Evolutionary conservation across 2,329 filamentous ascomycete species (phyloP).

Genomic region (Ustulina deusta): DNA sequence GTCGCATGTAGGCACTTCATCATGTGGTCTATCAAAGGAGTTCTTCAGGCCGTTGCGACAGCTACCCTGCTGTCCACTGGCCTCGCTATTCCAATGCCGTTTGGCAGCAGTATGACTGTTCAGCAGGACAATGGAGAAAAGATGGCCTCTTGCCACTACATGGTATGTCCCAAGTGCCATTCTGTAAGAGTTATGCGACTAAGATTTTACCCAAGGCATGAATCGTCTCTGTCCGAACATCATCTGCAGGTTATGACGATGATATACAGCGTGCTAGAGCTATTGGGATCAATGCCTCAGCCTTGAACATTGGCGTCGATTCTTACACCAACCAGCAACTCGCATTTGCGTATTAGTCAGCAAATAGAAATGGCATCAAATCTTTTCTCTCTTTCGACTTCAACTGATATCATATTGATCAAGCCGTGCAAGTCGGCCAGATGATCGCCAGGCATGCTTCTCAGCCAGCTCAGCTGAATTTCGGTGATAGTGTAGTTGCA

Average conservation of each 20-base stretch:
- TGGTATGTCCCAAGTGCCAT: constrained; percentile 10
- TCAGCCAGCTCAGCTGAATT: constrained; percentile 60
- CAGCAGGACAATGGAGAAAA: constrained; percentile 23
- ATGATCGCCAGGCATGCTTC: constrained; percentile 61
- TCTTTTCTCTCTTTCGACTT: constrained; percentile 70
- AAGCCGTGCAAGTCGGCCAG: constrained; percentile 56
- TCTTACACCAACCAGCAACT: constrained; percentile 60
- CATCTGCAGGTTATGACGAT: constrained; percentile 58
- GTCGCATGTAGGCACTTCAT: background rate
- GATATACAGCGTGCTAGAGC: constrained; percentile 61
- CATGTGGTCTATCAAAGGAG: constrained; percentile 28
- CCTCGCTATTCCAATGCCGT: constrained; percentile 18
- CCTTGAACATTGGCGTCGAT: constrained; percentile 63
- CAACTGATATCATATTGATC: constrained; percentile 58
- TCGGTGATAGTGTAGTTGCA: constrained; percentile 63
- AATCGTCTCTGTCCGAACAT: constrained; percentile 58
- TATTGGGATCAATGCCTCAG: constrained; percentile 53
- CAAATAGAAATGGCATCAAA: constrained; percentile 61
- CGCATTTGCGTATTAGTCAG: constrained; percentile 61
- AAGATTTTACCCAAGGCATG: constrained; percentile 53
- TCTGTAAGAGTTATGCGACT: background rate
- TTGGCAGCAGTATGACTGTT: constrained; percentile 13
- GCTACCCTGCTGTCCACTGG: constrained; percentile 14
- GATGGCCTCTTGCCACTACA: constrained; percentile 34
- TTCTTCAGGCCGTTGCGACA: constrained; percentile 20